Evolutionary conservation across 192 early-diverging fungal genomes (phyloP).

Genomic region (Podila minutissima): DNA sequence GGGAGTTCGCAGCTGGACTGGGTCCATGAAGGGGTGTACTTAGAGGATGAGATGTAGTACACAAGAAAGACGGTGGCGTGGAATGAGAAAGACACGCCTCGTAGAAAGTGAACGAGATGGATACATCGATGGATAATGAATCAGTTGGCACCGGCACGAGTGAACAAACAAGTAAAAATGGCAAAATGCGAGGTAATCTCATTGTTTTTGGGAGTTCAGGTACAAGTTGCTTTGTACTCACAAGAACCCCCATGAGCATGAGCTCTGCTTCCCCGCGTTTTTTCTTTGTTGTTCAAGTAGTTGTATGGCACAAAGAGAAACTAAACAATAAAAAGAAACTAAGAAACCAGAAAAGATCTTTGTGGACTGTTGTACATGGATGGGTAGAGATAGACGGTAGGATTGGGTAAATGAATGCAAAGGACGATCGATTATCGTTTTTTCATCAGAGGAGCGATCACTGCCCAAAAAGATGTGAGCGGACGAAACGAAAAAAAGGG

Average conservation of each 20-base stretch:
- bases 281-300: not conserved
- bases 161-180: conserved; percentile 15
- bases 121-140: too few species aligned
- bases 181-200: conserved; percentile 43
- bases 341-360: not conserved
- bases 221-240: not conserved
- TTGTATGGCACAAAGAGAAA: not conserved
- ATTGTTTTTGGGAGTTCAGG: not conserved
- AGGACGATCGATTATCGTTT: not conserved
- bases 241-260: not conserved
- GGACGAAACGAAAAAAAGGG: conserved; percentile 4
- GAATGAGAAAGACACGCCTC: too few species aligned
- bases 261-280: conserved; percentile 45
- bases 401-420: too few species aligned
- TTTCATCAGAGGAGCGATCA: not conserved
- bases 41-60: too few species aligned
- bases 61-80: too few species aligned
- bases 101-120: too few species aligned
- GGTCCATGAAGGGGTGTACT: too few species aligned
- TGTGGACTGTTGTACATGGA: too few species aligned
- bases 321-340: conserved; percentile 1
- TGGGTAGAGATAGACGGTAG: too few species aligned
- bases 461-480: not conserved
- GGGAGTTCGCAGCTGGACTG: not conserved
- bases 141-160: too few species aligned